These are phyloP conservation scores for Hypoxylon sp. DNA, from an alignment of 2,329 filamentous ascomycete genomes.

Conservation along the genomic window DNA sequence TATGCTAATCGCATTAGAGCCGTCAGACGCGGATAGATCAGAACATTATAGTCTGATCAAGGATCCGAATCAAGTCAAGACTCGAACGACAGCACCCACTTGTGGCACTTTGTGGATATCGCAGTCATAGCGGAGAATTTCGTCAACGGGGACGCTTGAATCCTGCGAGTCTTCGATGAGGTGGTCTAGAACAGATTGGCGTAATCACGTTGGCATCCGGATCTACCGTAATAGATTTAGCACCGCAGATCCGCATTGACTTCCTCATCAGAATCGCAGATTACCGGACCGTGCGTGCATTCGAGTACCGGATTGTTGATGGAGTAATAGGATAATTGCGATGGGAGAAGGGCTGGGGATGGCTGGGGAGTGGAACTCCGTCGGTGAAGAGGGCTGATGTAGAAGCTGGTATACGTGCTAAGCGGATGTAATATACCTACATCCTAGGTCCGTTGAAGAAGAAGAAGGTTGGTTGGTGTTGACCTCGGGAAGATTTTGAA, in stretches of 20 bases:
- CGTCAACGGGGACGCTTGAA: constrained; percentile 31
- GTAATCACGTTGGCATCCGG: constrained; percentile 44
- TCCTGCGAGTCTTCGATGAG: constrained; percentile 30
- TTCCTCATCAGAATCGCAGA: constrained; percentile 36
- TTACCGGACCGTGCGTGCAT: constrained; percentile 37
- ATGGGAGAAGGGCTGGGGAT: not conserved
- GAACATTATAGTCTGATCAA: constrained; percentile 43
- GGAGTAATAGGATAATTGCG: constrained; percentile 6
- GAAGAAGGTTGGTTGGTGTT: not conserved
- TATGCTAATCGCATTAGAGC: constrained; percentile 22
- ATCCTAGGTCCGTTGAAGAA: not conserved
- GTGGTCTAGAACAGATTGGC: constrained; percentile 47
- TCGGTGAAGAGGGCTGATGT: constrained; percentile 6
- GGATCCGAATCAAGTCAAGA: constrained; percentile 34
- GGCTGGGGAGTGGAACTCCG: constrained; percentile 7
- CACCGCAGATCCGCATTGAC: constrained; percentile 43
- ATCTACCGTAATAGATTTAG: constrained; percentile 43
- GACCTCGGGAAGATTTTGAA: constrained; percentile 8
- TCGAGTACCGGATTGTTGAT: constrained; percentile 20
- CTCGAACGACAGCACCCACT: constrained; percentile 13
- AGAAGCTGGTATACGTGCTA: constrained; percentile 3
- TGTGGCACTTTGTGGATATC: constrained; percentile 11
- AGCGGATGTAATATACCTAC: constrained; percentile 7
- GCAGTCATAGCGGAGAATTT: constrained; percentile 41
- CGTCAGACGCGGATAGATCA: constrained; percentile 34